phyloP scores from a whole-genome alignment of 2,329 filamentous ascomycete species.

The Xenoacremonium recifei region DNA sequence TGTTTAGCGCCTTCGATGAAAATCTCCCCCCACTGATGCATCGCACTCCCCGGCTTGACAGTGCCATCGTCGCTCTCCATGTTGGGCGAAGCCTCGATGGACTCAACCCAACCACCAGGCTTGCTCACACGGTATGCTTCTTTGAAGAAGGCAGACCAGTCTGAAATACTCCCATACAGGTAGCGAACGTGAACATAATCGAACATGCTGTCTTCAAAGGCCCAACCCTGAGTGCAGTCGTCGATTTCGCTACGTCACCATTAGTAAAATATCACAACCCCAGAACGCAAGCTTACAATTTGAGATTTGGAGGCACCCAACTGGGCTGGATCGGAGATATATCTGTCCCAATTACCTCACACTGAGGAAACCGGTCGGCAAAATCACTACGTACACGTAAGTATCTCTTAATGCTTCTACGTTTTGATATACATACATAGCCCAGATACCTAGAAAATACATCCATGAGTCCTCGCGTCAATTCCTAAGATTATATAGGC shows the following conservation, averaged over 20 bases:
- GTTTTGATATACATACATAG: too few species aligned
- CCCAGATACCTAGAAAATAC: too few species aligned
- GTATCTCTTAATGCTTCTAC: too few species aligned
- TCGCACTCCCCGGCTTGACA: constrained; percentile 11
- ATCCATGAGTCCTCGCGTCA: too few species aligned
- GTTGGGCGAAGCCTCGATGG: constrained; percentile 16
- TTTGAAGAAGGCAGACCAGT: constrained; percentile 13
- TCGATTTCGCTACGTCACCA: constrained; percentile 18
- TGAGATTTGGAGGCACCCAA: constrained; percentile 10
- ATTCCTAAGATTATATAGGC: too few species aligned
- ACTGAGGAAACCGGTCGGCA: too few species aligned
- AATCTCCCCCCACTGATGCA: constrained; percentile 19
- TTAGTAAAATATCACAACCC: too few species aligned
- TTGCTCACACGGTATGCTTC: constrained; percentile 11
- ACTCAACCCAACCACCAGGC: constrained; percentile 13
- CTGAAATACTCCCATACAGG: constrained; percentile 11
- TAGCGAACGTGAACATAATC: constrained; percentile 18
- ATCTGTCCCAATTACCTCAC: too few species aligned
- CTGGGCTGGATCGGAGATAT: too few species aligned
- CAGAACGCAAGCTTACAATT: constrained; percentile 5
- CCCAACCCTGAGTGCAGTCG: constrained; percentile 19
- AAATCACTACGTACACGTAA: too few species aligned
- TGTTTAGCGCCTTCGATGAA: constrained; percentile 14
- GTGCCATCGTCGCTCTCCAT: constrained; percentile 14
- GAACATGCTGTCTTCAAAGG: constrained; percentile 8